phyloP scores from a whole-genome alignment of 192 early-diverging fungal species.

The Piromyces finnis region DNA sequence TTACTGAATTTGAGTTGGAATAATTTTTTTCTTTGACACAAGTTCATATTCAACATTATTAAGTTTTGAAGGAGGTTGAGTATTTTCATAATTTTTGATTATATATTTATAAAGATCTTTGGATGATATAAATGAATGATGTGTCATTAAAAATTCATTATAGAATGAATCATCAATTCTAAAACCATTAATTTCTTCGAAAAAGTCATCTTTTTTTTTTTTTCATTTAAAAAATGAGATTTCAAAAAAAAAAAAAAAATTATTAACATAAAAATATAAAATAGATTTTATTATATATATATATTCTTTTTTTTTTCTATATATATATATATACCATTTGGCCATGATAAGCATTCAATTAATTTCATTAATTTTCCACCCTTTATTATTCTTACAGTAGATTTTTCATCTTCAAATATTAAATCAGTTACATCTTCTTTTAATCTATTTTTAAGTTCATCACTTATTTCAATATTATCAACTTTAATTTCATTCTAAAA shows the following conservation, averaged over 20 bases:
- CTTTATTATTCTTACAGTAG: background rate
- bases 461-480: no score
- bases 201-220: background rate
- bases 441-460: background rate
- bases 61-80: background rate
- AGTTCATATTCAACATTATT: background rate
- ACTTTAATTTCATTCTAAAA: no score
- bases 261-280: no score
- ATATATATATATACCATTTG: background rate
- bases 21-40: background rate
- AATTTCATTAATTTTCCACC: background rate
- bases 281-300: no score
- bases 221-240: no score
- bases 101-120: constrained; percentile 8
- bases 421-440: background rate
- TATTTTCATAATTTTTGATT: background rate
- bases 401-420: background rate
- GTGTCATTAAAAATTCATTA: constrained; percentile 20
- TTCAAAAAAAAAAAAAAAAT: no score
- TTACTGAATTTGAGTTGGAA: background rate
- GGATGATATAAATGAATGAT: constrained; percentile 36
- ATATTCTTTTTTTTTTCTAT: no score
- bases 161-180: constrained; percentile 1
- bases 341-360: background rate
- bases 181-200: background rate